A percentile compares a stretch with the other conserved stretches of the same genome.
Conservation (phyloP, 257 asterid genomes). For the Verbascum thapsus region DNA sequence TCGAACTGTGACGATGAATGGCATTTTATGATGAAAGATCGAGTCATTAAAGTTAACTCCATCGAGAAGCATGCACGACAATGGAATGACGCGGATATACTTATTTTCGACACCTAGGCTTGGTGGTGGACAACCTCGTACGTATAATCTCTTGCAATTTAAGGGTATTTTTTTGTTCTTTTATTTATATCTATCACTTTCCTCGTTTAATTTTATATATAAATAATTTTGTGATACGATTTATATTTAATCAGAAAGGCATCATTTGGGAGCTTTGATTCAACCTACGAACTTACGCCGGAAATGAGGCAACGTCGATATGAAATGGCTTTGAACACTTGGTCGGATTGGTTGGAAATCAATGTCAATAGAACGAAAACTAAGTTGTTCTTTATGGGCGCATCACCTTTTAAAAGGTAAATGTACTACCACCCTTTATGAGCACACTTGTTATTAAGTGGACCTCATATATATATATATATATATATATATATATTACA, state of each 20-base stretch:
- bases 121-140: conserved; percentile 80
- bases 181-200: no score
- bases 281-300: conserved; percentile 40
- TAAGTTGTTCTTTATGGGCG: conserved; percentile 55
- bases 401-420: conserved; percentile 40
- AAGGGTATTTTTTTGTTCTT: no score
- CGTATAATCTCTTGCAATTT: conserved; percentile 25
- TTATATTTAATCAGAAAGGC: conserved; percentile 48
- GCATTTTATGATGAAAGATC: conserved; percentile 42
- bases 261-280: conserved; percentile 46
- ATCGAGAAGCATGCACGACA: conserved; percentile 66
- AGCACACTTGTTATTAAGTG: no score
- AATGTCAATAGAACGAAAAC: conserved; percentile 54
- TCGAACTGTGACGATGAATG: conserved; percentile 61
- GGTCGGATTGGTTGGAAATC: conserved; percentile 69
- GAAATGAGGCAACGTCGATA: conserved; percentile 32
- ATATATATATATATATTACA: no score
- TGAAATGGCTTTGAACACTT: conserved; percentile 60
- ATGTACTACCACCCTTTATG: no score
- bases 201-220: not conserved
- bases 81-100: conserved; percentile 66
- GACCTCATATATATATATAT: no score
- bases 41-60: conserved; percentile 43
- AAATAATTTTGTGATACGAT: no score
- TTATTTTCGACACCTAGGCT: conserved; percentile 66